These are phyloP conservation scores for Phytophthora sp. DNA, from an alignment of 352 stramenopile genomes.

Conservation along the genomic window DNA sequence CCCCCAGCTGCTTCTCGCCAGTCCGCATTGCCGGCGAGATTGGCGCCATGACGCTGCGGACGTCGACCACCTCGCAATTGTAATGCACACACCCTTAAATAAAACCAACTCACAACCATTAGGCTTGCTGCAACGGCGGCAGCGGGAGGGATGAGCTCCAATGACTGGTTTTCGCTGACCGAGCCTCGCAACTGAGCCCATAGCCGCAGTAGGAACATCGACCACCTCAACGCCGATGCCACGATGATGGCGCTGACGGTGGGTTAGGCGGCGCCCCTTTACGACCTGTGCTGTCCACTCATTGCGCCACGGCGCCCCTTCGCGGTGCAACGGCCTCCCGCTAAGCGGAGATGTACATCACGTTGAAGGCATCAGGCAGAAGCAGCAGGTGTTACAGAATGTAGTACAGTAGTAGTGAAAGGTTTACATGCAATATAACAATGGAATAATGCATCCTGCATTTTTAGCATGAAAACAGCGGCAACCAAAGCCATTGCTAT, in stretches of 20 bases:
- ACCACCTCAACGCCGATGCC: slow-evolving; percentile 1
- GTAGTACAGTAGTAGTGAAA: no score
- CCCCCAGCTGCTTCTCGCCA: slow-evolving; percentile 18
- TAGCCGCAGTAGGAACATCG: background rate
- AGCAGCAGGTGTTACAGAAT: background rate
- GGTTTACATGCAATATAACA: no score
- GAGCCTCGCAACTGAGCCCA: background rate
- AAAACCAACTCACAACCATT: no score
- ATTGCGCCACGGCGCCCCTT: slow-evolving; percentile 22
- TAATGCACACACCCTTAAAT: background rate
- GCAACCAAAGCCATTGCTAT: no score
- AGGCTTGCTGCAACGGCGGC: no score
- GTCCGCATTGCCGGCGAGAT: background rate
- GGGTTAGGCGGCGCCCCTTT: slow-evolving; percentile 20
- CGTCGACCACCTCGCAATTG: background rate
- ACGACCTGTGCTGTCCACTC: slow-evolving; percentile 18
- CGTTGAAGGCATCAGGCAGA: slow-evolving; percentile 11
- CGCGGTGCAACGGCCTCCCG: slow-evolving; percentile 14
- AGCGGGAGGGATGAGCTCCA: no score
- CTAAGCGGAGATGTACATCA: background rate
- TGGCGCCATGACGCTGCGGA: background rate
- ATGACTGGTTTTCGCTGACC: no score
- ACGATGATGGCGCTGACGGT: background rate
- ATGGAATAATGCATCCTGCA: background rate
- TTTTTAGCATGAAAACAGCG: background rate